Evolutionary conservation across 2,329 filamentous ascomycete genomes (phyloP).

Genomic region (Fusarium pseudoanthophilum): DNA sequence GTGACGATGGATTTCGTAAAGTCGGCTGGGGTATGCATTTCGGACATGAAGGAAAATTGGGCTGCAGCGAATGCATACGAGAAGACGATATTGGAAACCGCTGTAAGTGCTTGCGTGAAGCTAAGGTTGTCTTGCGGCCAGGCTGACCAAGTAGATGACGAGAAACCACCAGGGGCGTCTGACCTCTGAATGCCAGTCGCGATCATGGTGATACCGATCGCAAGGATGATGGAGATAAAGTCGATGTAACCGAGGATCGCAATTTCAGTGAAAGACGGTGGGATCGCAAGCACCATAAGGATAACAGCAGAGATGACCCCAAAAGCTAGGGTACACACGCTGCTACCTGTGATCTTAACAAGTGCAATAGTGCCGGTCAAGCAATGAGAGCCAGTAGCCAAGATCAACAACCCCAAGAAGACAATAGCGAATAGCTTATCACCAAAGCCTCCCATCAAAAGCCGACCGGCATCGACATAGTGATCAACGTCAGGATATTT

Average conservation of each 20-base stretch:
- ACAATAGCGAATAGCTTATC: slow-evolving; percentile 66
- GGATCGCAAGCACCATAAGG: slow-evolving; percentile 57
- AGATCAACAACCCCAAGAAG: slow-evolving; percentile 71
- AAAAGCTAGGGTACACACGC: slow-evolving; percentile 57
- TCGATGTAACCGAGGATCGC: slow-evolving; percentile 62
- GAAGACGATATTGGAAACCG: slow-evolving; percentile 75
- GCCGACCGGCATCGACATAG: slow-evolving; percentile 73
- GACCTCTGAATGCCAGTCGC: slow-evolving; percentile 64
- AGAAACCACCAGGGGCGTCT: slow-evolving; percentile 45
- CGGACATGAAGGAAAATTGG: slow-evolving; percentile 63
- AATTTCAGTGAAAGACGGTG: slow-evolving; percentile 60
- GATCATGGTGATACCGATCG: slow-evolving; percentile 74
- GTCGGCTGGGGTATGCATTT: slow-evolving; percentile 61
- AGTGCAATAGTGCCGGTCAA: slow-evolving; percentile 77
- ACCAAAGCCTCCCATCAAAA: slow-evolving; percentile 69
- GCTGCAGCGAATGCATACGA: slow-evolving; percentile 69
- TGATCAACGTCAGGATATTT: slow-evolving; percentile 67
- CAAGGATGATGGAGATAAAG: slow-evolving; percentile 71
- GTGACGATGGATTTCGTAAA: slow-evolving; percentile 66
- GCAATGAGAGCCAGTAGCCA: slow-evolving; percentile 77
- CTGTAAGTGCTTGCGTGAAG: slow-evolving; percentile 67
- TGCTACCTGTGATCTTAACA: slow-evolving; percentile 69
- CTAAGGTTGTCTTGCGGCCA: slow-evolving; percentile 57
- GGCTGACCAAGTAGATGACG: slow-evolving; percentile 53
- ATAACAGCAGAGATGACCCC: slow-evolving; percentile 58